Evolutionary conservation across 73 alveolate genomes (phyloP), one percentile per base, ranked within the genome.

Genomic region (Symbiodinium natans): DNA sequence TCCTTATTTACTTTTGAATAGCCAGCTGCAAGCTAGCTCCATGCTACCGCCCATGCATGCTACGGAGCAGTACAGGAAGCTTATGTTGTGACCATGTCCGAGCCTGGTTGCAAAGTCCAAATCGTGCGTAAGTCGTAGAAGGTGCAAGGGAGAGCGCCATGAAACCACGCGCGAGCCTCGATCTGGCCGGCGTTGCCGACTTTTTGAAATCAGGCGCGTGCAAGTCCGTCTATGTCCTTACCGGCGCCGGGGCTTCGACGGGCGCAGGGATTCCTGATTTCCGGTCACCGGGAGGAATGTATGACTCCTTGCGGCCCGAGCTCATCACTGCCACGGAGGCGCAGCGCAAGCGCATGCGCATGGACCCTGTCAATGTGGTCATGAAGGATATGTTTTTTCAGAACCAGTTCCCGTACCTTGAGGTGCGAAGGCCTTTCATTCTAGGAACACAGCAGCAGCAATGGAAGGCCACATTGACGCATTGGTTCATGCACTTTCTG

Each of bases 201-300:
- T 59, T 56, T 46, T 40, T 88, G 86, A 88, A 88, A 46, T 88
- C 95, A 17, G 95, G 95, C 21, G 52, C 63, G 11, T 29, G 82
- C 56, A 56, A 63, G 38, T 88, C 95, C 85, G 74, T 88, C 95
- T 88, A 56, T 34, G 34, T 56, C 73, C 95, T 88, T 31, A 88
- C 95, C 40, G 95, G 95, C 68, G 86, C 99, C n/a, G 98, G 99
- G 11, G 99, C 98, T 23, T 98, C 99, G 86, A 98, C 99, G 1
- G 95, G 99, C 59, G 95, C 99, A 33, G 99, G 99, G 39, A 99
- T 99, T 83, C 99, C 99, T 29, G 99, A 99, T 75, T 99, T 93
- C 96, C 92, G 99, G 31, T 86, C 99, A 29, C 87, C 95, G 34
- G 98, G 98, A 36, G 99, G 99, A 4, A 95, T 99, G 93, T 99